Percentiles rank a stretch among this genome's conserved stretches.
These are phyloP conservation scores for Podospora appendiculata DNA, from an alignment of 495 filamentous ascomycete genomes.

Conservation along the genomic window DNA sequence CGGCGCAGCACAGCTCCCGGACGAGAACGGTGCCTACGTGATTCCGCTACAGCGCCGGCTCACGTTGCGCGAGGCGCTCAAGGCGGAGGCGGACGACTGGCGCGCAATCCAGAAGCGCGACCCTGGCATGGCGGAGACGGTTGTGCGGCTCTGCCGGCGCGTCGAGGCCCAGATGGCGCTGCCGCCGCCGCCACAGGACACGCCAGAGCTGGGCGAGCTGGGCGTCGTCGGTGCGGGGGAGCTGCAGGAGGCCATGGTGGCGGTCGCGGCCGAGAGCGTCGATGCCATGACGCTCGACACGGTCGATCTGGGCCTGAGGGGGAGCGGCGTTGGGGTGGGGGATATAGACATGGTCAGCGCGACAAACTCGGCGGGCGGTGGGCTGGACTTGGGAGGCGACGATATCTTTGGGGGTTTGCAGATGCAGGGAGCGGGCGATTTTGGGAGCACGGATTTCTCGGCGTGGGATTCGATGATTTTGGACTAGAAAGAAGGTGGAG, in stretches of 20 bases:
- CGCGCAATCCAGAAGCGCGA: slow-evolving; percentile 55
- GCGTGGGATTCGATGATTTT: slow-evolving; percentile 10
- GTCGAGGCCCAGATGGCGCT: slow-evolving; percentile 55
- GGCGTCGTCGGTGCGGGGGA: slow-evolving; percentile 7
- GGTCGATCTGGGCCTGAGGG: slow-evolving; percentile 7
- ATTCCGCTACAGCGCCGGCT: slow-evolving; percentile 23
- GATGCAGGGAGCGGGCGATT: neutral
- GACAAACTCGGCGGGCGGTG: slow-evolving; percentile 9
- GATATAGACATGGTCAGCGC: neutral
- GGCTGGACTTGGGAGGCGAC: slow-evolving; percentile 27
- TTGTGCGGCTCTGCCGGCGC: slow-evolving; percentile 68
- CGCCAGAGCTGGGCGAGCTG: slow-evolving; percentile 14
- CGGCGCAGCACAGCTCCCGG: slow-evolving; percentile 10
- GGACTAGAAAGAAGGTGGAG: neutral
- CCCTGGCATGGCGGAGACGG: slow-evolving; percentile 52
- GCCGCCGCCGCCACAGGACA: slow-evolving; percentile 6
- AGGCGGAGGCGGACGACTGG: slow-evolving; percentile 53
- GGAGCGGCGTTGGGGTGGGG: neutral
- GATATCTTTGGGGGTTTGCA: slow-evolving; percentile 29
- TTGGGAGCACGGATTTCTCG: slow-evolving; percentile 18
- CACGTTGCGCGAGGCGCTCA: slow-evolving; percentile 64
- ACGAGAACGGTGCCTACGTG: slow-evolving; percentile 15
- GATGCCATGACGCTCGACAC: slow-evolving; percentile 23
- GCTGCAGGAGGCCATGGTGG: slow-evolving; percentile 24
- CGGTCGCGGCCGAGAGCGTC: slow-evolving; percentile 14